Evolutionary conservation across 2,329 filamentous ascomycete species (phyloP).

Genomic region (Chrysoporthe deuterocubensis): DNA sequence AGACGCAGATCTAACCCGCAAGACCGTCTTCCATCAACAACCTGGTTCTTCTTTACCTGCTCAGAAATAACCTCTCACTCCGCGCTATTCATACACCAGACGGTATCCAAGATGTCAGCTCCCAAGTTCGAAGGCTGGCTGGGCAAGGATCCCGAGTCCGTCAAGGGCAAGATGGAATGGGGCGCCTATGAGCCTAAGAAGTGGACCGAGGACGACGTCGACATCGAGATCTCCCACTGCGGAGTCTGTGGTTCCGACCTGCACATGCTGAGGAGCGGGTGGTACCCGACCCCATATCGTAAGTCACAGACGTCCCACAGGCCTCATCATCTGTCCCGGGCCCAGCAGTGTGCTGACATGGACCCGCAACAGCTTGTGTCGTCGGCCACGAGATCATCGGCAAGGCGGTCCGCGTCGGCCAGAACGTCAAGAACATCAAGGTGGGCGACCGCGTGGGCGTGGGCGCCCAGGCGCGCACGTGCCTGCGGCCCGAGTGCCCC

Average conservation of each 20-base stretch:
- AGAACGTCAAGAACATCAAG: constrained; percentile 49
- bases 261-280: constrained; percentile 58
- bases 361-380: constrained; percentile 43
- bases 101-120: constrained; percentile 31
- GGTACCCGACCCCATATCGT: constrained; percentile 47
- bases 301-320: constrained; percentile 28
- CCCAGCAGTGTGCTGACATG: not conserved
- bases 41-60: too few species aligned
- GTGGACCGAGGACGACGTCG: constrained; percentile 64
- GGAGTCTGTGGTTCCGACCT: constrained; percentile 64
- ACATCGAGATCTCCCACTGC: constrained; percentile 64
- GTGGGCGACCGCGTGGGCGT: constrained; percentile 65
- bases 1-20: not conserved
- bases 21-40: too few species aligned
- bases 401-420: constrained; percentile 53
- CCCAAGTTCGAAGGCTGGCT: constrained; percentile 52
- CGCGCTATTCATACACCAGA: too few species aligned
- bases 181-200: constrained; percentile 59
- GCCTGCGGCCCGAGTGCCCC: constrained; percentile 48
- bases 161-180: constrained; percentile 55
- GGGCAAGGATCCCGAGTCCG: constrained; percentile 42
- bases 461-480: constrained; percentile 61
- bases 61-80: too few species aligned
- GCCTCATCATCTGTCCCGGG: not conserved
- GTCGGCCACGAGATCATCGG: constrained; percentile 67